Conservation (phyloP, 768 basidiomycete species). For the Cystofilobasidium bisporidii region DNA sequence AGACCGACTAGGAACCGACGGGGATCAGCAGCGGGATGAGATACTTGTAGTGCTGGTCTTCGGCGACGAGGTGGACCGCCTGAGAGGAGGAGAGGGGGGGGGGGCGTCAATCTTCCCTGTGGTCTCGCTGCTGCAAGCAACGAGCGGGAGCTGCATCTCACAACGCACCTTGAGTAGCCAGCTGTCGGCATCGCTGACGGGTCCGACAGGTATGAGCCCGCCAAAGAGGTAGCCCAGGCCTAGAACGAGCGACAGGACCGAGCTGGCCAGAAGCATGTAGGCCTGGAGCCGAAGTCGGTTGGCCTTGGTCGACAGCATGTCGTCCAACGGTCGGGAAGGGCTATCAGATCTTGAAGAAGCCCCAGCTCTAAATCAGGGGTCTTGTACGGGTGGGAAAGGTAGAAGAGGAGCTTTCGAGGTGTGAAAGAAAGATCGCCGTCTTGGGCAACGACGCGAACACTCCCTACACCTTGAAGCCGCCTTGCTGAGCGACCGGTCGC, state of each 20-base stretch:
- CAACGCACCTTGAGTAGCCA: not conserved
- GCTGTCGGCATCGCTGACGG: not conserved
- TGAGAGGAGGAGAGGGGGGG: not conserved
- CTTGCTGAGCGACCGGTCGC: no score
- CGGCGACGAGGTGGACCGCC: slow-evolving; percentile 25
- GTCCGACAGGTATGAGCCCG: not conserved
- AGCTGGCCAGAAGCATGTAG: not conserved
- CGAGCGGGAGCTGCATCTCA: no score
- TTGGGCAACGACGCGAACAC: no score
- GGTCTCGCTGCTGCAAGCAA: no score
- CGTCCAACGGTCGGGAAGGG: no score
- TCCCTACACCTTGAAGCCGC: no score
- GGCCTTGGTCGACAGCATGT: not conserved
- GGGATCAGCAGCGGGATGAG: slow-evolving; percentile 69
- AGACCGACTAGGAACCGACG: slow-evolving; percentile 51
- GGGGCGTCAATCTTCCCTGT: no score
- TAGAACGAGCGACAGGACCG: not conserved
- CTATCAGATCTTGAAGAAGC: no score
- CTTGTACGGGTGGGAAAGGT: no score
- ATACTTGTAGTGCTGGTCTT: slow-evolving; percentile 86
- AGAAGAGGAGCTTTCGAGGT: no score
- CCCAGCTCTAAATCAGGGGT: no score
- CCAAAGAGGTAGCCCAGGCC: slow-evolving; percentile 1
- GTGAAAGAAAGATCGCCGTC: no score
- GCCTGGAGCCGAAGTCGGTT: not conserved